phyloP scores from a whole-genome alignment of 495 filamentous ascomycete species.

The Xylaria telfairii region DNA sequence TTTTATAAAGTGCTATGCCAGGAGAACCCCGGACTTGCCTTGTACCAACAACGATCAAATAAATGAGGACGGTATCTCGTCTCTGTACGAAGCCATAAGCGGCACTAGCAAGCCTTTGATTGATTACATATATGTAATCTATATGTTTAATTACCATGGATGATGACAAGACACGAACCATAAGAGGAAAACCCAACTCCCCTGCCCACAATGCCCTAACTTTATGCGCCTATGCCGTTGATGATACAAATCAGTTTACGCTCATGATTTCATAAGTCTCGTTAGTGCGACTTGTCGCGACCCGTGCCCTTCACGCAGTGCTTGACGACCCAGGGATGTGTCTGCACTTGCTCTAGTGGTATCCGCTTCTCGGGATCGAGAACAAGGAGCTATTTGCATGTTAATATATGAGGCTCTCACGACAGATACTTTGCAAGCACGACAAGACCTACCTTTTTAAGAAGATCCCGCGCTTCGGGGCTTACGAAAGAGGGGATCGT shows the following conservation, averaged over 20 bases:
- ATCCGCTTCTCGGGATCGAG: slow-evolving; percentile 94
- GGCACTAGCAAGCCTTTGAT: slow-evolving; percentile 7
- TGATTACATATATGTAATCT: slow-evolving; percentile 19
- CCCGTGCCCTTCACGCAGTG: slow-evolving; percentile 87
- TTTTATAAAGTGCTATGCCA: slow-evolving; percentile 1
- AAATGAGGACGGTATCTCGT: background rate
- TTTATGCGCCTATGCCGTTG: slow-evolving; percentile 29
- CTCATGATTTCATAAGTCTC: slow-evolving; percentile 24
- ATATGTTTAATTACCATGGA: slow-evolving; percentile 12
- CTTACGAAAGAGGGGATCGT: slow-evolving; percentile 88
- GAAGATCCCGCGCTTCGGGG: slow-evolving; percentile 88
- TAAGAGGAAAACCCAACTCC: slow-evolving; percentile 20
- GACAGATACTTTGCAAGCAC: background rate
- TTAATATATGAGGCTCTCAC: slow-evolving; percentile 22
- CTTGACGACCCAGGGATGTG: slow-evolving; percentile 96
- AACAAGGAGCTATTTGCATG: slow-evolving; percentile 75
- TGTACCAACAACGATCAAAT: slow-evolving; percentile 23
- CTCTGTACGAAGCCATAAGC: slow-evolving; percentile 10
- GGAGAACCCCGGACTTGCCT: background rate
- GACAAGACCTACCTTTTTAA: slow-evolving; percentile 72
- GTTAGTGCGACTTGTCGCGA: slow-evolving; percentile 46
- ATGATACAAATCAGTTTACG: slow-evolving; percentile 30
- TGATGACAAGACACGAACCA: slow-evolving; percentile 11
- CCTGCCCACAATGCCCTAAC: slow-evolving; percentile 25
- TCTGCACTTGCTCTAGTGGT: slow-evolving; percentile 84